Conservation (phyloP, 352 stramenopile species). For the Phytopythium vexans region DNA sequence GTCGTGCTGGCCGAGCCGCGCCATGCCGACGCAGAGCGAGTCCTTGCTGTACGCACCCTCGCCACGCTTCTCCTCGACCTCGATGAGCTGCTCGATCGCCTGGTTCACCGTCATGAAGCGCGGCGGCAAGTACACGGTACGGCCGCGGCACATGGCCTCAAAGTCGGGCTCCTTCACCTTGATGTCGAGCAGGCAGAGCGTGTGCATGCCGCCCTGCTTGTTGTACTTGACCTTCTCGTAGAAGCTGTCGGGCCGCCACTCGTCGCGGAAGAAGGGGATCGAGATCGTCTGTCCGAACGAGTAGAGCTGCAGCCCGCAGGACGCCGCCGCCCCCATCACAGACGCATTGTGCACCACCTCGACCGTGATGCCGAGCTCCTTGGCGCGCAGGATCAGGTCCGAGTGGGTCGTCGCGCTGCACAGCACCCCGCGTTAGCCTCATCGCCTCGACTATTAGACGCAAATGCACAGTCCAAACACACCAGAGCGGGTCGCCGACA, state of each 20-base stretch:
- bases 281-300: conserved; percentile 98
- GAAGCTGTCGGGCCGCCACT: conserved; percentile 97
- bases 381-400: conserved; percentile 96
- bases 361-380: conserved; percentile 91
- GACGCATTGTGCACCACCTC: conserved; percentile 98
- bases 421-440: no score
- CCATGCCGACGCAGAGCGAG: conserved; percentile 91
- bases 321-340: conserved; percentile 96
- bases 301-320: conserved; percentile 97
- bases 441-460: neutral
- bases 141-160: conserved; percentile 93
- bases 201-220: conserved; percentile 95
- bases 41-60: conserved; percentile 87
- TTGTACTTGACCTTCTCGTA: conserved; percentile 99
- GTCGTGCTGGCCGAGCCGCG: conserved; percentile 91
- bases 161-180: conserved; percentile 99
- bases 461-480: neutral
- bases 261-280: conserved; percentile 96
- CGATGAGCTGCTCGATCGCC: conserved; percentile 94
- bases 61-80: conserved; percentile 87
- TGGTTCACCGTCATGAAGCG: conserved; percentile 98
- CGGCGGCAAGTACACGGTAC: conserved; percentile 92
- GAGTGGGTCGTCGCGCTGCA: conserved; percentile 96
- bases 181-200: conserved; percentile 98
- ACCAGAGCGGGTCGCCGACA: conserved; percentile 97